Evolutionary conservation across 768 basidiomycete genomes (phyloP), one percentile per base, ranked within the genome.

Genomic region (Suillus americanus): DNA sequence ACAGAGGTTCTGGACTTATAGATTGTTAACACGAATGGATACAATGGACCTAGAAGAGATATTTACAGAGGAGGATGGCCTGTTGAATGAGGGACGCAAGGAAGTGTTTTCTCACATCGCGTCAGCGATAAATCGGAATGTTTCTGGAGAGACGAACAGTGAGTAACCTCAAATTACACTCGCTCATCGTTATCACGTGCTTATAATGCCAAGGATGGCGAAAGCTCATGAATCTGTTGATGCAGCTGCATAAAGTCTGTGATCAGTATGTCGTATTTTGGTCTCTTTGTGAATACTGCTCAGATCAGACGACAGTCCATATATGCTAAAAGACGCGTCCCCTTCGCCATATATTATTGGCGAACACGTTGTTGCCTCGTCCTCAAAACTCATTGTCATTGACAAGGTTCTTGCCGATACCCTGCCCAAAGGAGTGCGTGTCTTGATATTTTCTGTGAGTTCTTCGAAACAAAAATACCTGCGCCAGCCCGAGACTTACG

Each of bases 181-280:
- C 28, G 14, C 50, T 70, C 23, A 61, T 28, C 7, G 5, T 10
- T 30, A 13, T 59, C 57, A 18, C 20, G 9, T 20, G 40, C 38
- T 59, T 10, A 59, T 3, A 41, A 30, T 18, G 2, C 18, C 40
- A 28, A 86, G 85, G 79, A 61, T 88, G 83, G 81, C 80, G 75
- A 63, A 81, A 81, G 65, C 77, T 88, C 51, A 86, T 86, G 83
- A 89, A 89, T 72, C 78, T 91, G n/a, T 72, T 91, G 54, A 83
- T 91, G 79, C 89, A 91, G 73, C 77, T 91, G 13, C 81, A 89
- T 53, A 84, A 85, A 78, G 83, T 89, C 56, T 91, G 89, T 73
- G 88, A 89, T 69, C 89, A 91, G 84, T 86, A 67, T 38, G 85
- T 71, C 3, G 13, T 62, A 12, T 28, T 40, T 61, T 23, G 5